Percentiles rank a stretch among this genome's conserved stretches.
phyloP scores from a whole-genome alignment of 495 filamentous ascomycete genomes.

The Xylaria telfairii region DNA sequence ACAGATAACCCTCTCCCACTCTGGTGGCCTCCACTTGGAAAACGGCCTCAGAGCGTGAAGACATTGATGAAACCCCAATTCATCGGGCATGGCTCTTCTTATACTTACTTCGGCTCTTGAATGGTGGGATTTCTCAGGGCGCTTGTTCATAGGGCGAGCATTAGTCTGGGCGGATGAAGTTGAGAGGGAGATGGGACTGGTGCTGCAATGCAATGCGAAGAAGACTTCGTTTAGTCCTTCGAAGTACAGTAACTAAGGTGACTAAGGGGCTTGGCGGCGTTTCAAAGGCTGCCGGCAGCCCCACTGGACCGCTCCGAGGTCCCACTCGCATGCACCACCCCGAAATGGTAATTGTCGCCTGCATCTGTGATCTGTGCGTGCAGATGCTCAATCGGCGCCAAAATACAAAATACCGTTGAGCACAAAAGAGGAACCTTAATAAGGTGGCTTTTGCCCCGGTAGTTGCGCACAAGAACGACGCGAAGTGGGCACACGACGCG shows the following conservation, averaged over 20 bases:
- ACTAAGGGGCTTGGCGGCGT: constrained; percentile 13
- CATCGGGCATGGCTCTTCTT: no score
- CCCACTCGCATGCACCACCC: background rate
- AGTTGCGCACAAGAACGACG: background rate
- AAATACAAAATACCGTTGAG: no score
- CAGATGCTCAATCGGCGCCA: no score
- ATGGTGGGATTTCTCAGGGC: background rate
- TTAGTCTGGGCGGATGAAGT: background rate
- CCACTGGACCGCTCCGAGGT: background rate
- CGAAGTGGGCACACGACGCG: constrained; percentile 3
- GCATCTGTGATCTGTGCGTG: background rate
- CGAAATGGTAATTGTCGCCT: background rate
- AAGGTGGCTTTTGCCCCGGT: background rate
- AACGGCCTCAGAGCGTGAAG: no score
- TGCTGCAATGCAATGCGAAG: background rate
- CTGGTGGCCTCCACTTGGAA: background rate
- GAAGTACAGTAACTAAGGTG: no score
- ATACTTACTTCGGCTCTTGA: no score
- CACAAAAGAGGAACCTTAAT: background rate
- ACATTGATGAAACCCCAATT: background rate
- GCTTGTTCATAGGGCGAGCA: background rate
- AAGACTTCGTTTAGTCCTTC: no score
- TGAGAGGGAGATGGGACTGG: background rate
- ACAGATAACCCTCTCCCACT: no score
- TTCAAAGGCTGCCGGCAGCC: constrained; percentile 20